phyloP scores from a whole-genome alignment of 139 green algal genomes.

The Chlorella ohadii region DNA sequence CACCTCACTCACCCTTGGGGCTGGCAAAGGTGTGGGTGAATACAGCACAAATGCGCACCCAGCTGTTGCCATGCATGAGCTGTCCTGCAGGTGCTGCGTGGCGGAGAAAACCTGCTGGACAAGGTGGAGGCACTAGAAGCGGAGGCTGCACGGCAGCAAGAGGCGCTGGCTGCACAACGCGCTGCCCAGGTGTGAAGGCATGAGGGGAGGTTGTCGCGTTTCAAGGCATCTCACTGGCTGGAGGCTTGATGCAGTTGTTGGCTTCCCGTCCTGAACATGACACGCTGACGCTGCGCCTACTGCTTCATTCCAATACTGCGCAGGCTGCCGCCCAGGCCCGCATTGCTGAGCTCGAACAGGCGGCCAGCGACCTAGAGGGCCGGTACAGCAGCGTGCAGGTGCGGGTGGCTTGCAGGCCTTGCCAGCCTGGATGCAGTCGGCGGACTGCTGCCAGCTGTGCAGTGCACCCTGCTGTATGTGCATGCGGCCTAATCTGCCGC shows the following conservation, averaged over 20 bases:
- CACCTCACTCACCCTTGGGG: background rate
- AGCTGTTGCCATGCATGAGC: too few species aligned
- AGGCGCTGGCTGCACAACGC: constrained; percentile 9
- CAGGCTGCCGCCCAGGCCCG: background rate
- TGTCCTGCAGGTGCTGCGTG: constrained; percentile 28
- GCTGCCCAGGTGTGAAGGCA: background rate
- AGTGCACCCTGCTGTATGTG: background rate
- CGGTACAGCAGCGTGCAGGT: constrained; percentile 26
- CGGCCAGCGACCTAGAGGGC: background rate
- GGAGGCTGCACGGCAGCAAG: background rate
- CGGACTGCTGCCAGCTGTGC: too few species aligned
- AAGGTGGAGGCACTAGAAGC: constrained; percentile 27
- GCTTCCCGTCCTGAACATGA: too few species aligned
- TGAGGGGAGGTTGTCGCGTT: too few species aligned
- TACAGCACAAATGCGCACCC: too few species aligned
- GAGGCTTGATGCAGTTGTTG: too few species aligned
- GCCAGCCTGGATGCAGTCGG: too few species aligned
- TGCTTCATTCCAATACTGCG: too few species aligned
- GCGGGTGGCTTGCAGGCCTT: background rate
- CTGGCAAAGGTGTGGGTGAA: too few species aligned
- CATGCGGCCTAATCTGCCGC: background rate
- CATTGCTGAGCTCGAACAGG: constrained; percentile 23
- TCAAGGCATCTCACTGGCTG: too few species aligned
- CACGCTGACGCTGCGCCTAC: too few species aligned
- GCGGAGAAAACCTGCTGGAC: constrained; percentile 24